Evolutionary conservation across 164 flowering plant genomes (phyloP), one percentile per base, ranked within the genome.

Genomic region (Amborella trichopoda): DNA sequence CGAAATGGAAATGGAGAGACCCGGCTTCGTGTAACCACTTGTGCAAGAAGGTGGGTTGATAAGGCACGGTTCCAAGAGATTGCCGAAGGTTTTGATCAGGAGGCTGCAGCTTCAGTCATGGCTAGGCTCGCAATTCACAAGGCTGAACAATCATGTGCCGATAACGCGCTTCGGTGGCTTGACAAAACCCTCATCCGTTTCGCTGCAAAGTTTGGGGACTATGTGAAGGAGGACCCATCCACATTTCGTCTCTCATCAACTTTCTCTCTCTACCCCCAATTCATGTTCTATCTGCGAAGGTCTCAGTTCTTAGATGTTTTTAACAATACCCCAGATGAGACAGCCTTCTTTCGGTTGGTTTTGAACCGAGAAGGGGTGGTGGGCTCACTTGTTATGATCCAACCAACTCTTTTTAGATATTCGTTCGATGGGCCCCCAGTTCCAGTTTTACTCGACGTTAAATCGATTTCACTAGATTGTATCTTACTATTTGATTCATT

Each of bases 221-320:
- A 84, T 40, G 54, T 75, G 17, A 68, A 46, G 33, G 99, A 91
- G 71, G 95, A 82, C 54, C 86, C 99, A 23, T 73, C 95, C 17
- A 66, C 95, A 27, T 84, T 91, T 45, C 85, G 81, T 14, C 60
- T 91, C n/a, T 52, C 94, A 1, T 58, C 93, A 4, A 75, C 68
- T 61, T 87, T 91, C 67, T 87, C 95, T 27, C 68, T 87, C 5
- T 87, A 66, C 39, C 98, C 94, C 2, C 96, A 87, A 56, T 87
- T 87, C 58, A 87, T 91, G 95, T 91, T 76, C 51, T 68, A 91
- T 46, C 55, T 91, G 43, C 61, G 98, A 64, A 68, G 95, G 62
- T 91, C 99, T 14, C 99, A 91, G 58, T 91, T 91, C 60, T 61
- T 84, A 10, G 85, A 87, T 43, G 82, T 87, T 10, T 87, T 87